phyloP scores from a whole-genome alignment of 139 green algal genomes.

The Eudorina sp. region DNA sequence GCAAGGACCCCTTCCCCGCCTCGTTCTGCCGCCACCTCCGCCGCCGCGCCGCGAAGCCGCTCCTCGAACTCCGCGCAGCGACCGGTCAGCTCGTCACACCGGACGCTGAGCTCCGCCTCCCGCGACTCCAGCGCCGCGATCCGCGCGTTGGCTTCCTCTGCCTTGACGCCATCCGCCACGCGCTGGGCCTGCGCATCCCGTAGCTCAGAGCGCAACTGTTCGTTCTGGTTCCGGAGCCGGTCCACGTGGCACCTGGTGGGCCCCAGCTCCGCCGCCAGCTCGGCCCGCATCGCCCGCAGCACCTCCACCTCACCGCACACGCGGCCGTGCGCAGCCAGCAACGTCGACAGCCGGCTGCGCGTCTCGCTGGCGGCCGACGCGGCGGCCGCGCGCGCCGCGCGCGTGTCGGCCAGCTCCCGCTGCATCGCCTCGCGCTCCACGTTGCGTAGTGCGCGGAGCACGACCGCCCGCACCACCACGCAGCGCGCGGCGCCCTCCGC shows the following conservation, averaged over 20 bases:
- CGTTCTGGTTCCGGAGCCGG: constrained; percentile 33
- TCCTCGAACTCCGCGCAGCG: not conserved
- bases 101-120: not conserved
- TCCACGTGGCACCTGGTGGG: not conserved
- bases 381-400: not conserved
- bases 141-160: not conserved
- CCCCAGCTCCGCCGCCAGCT: constrained; percentile 12
- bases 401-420: not conserved
- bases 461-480: not conserved
- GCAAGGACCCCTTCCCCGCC: not conserved
- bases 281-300: not conserved
- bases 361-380: not conserved
- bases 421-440: not conserved
- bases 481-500: too few species aligned
- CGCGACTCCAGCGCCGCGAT: not conserved
- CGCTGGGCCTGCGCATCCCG: not conserved
- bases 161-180: not conserved
- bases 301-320: constrained; percentile 20
- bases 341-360: not conserved
- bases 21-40: not conserved
- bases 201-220: not conserved
- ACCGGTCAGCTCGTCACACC: not conserved
- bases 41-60: not conserved
- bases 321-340: not conserved
- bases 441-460: not conserved